Percentiles rank a stretch among this genome's conserved stretches.
phyloP scores from a whole-genome alignment of 345 rosid genomes.

The Firmiana major region DNA sequence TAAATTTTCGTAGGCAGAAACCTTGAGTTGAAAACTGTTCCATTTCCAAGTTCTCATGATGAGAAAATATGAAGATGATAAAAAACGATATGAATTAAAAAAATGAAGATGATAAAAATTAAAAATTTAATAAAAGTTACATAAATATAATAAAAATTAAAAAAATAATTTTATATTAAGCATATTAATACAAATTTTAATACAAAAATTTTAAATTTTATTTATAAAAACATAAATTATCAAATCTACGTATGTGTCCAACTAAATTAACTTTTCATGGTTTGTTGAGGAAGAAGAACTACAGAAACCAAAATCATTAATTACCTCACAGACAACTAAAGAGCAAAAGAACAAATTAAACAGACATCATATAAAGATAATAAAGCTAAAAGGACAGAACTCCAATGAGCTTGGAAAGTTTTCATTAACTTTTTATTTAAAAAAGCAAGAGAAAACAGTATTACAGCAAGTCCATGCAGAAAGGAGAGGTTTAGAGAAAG shows the following conservation, averaged over 20 bases:
- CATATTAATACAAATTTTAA: too few species aligned
- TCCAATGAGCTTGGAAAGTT: conserved; percentile 19
- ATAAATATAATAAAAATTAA: too few species aligned
- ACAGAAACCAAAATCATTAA: background rate
- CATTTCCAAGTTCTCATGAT: background rate
- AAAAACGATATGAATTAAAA: too few species aligned
- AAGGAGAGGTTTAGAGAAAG: conserved; percentile 8
- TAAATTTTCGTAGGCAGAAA: background rate
- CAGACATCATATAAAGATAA: background rate
- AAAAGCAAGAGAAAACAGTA: background rate
- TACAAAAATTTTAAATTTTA: too few species aligned
- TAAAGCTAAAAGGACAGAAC: conserved; percentile 4
- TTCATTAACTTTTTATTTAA: background rate
- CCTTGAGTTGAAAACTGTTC: background rate
- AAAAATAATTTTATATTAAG: too few species aligned
- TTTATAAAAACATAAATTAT: too few species aligned
- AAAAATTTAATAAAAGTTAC: too few species aligned
- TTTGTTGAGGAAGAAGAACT: background rate
- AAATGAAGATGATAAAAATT: too few species aligned
- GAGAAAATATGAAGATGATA: too few species aligned
- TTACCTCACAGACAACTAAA: background rate
- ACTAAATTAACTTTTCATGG: background rate
- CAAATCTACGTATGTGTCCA: too few species aligned
- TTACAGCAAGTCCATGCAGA: background rate
- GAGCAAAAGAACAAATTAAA: background rate